Evolutionary conservation across 192 early-diverging fungal genomes (phyloP).

Genomic region (Martensiomyces pterosporus): DNA sequence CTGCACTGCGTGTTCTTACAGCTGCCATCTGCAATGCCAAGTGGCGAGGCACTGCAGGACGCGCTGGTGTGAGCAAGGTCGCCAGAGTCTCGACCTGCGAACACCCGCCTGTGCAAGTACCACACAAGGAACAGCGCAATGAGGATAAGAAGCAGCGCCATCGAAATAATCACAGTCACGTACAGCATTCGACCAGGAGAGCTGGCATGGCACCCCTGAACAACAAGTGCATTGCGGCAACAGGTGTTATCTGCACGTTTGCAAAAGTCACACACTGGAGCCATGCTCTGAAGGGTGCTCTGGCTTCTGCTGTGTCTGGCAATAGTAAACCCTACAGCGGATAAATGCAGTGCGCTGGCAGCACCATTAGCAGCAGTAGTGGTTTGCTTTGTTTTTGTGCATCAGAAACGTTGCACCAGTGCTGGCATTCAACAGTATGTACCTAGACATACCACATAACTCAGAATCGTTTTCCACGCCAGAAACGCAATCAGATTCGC

Average conservation of each 20-base stretch:
- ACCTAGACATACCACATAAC: constrained; percentile 19
- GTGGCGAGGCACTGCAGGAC: neutral
- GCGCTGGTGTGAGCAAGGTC: neutral
- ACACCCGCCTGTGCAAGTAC: neutral
- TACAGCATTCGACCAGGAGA: constrained; percentile 1
- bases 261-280: constrained; percentile 15
- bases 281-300: too few species aligned
- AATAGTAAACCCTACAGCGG: neutral
- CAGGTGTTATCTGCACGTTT: constrained; percentile 1
- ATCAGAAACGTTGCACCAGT: neutral
- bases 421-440: constrained; percentile 15
- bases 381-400: too few species aligned
- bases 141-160: constrained; percentile 6
- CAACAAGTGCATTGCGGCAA: constrained; percentile 8
- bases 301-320: neutral
- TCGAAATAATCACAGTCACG: constrained; percentile 4
- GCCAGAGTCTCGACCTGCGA: neutral
- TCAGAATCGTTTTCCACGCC: constrained; percentile 23
- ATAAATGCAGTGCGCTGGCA: neutral
- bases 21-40: too few species aligned
- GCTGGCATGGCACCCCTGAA: constrained; percentile 1
- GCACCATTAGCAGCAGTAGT: neutral
- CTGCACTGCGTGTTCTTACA: too few species aligned
- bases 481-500: constrained; percentile 10
- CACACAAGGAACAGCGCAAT: constrained; percentile 3